phyloP scores from a whole-genome alignment of 768 basidiomycete genomes.

The Trametes punicea region DNA sequence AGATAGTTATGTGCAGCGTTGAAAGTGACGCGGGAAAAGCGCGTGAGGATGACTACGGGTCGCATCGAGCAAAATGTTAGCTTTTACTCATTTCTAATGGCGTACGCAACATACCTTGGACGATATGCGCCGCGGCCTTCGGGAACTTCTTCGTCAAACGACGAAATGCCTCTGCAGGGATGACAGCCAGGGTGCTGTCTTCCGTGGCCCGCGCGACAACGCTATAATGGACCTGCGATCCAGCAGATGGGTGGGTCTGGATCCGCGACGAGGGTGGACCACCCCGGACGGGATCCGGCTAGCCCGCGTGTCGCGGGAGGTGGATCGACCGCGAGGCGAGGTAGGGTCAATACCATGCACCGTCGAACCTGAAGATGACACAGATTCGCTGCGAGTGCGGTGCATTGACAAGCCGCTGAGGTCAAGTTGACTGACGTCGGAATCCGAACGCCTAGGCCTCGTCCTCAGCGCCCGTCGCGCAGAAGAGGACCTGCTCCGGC shows the following conservation, averaged over 20 bases:
- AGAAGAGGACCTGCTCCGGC: conserved; percentile 12
- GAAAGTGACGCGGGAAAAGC: conserved; percentile 96
- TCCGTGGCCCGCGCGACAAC: conserved; percentile 90
- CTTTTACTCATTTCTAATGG: too few species aligned
- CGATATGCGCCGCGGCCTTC: conserved; percentile 94
- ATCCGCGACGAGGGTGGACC: neutral
- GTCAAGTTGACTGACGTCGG: conserved; percentile 63
- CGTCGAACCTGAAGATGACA: conserved; percentile 69
- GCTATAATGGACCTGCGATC: conserved; percentile 49
- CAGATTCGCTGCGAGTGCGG: conserved; percentile 49
- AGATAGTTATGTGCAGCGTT: conserved; percentile 96
- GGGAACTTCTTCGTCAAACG: conserved; percentile 94
- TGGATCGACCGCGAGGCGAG: conserved; percentile 26
- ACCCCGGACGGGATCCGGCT: conserved; percentile 1
- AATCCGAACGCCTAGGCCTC: conserved; percentile 43
- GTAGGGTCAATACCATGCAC: conserved; percentile 45
- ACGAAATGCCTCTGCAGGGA: conserved; percentile 95
- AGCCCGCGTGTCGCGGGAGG: conserved; percentile 12
- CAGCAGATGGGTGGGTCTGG: conserved; percentile 1
- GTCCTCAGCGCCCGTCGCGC: conserved; percentile 15
- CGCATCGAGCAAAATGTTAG: too few species aligned
- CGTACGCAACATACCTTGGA: too few species aligned
- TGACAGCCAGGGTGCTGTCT: conserved; percentile 96
- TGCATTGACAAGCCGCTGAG: conserved; percentile 34
- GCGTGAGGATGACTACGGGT: conserved; percentile 75